A percentile compares a stretch with the other conserved stretches of the same genome.
Conservation (phyloP, 2,329 filamentous ascomycete genomes). For the Botrytis paeoniae region DNA sequence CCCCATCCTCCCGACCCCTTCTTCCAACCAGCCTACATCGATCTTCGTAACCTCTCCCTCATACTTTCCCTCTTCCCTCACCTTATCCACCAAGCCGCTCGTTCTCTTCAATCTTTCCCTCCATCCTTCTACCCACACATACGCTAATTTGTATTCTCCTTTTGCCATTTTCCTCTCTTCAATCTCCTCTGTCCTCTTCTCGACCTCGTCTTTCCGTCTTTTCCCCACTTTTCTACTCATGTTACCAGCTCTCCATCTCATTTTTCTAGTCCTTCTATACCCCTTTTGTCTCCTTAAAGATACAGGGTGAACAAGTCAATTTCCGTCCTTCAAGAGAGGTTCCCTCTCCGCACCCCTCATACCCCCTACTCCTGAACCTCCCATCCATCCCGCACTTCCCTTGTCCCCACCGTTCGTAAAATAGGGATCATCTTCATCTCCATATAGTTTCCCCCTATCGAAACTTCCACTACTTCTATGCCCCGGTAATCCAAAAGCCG, state of each 20-base stretch:
- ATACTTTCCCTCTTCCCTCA: neutral
- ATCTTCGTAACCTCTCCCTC: neutral
- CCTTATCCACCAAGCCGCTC: slow-evolving; percentile 29
- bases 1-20: neutral
- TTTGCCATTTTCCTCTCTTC: neutral
- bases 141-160: slow-evolving; percentile 23
- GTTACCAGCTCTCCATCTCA: neutral
- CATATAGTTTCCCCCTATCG: neutral
- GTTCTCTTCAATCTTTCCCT: slow-evolving; percentile 24
- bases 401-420: slow-evolving; percentile 1
- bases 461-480: slow-evolving; percentile 10
- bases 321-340: slow-evolving; percentile 3
- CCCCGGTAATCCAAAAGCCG: neutral
- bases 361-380: too few relatives aligned
- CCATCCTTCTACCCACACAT: slow-evolving; percentile 30
- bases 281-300: neutral
- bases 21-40: neutral
- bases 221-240: neutral
- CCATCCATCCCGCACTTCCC: neutral
- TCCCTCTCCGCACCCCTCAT: slow-evolving; percentile 1
- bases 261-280: neutral
- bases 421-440: slow-evolving; percentile 1
- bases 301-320: neutral
- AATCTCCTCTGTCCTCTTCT: neutral
- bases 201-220: neutral